These are phyloP conservation scores for Amylostereum areolatum DNA, from an alignment of 1,284 basidiomycete species.

Conservation along the genomic window DNA sequence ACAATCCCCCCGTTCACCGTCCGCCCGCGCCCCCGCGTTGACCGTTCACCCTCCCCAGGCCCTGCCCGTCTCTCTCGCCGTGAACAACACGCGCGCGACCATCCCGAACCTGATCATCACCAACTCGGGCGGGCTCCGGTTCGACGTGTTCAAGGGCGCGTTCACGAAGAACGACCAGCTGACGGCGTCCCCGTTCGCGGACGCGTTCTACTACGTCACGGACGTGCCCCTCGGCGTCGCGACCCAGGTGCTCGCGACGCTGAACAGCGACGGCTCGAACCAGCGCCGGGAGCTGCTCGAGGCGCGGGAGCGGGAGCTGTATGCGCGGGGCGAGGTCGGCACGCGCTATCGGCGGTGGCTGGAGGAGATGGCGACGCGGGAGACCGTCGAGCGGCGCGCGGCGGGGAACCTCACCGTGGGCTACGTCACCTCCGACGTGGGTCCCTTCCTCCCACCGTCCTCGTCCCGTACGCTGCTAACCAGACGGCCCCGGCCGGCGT, in stretches of 20 bases:
- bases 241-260: conserved; percentile 42
- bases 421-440: conserved; percentile 69
- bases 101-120: conserved; percentile 66
- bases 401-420: conserved; percentile 53
- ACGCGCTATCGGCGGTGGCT: conserved; percentile 48
- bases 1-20: too few species aligned
- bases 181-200: conserved; percentile 59
- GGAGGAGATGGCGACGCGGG: conserved; percentile 42
- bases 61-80: conserved; percentile 46
- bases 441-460: conserved; percentile 17
- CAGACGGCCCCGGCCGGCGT: conserved; percentile 1
- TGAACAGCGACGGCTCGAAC: conserved; percentile 44
- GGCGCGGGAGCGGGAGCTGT: conserved; percentile 33
- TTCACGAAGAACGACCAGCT: conserved; percentile 80
- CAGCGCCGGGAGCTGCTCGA: conserved; percentile 21
- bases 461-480: background rate
- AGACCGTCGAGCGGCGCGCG: conserved; percentile 28
- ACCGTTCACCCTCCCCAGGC: too few species aligned
- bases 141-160: conserved; percentile 61
- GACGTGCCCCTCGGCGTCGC: conserved; percentile 44
- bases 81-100: conserved; percentile 54
- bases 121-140: conserved; percentile 73
- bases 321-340: conserved; percentile 47
- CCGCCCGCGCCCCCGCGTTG: too few species aligned
- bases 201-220: conserved; percentile 55